Base-by-base conservation (phyloP, 2,329 filamentous ascomycete species). In the Arthrobotrys sinensis region DNA sequence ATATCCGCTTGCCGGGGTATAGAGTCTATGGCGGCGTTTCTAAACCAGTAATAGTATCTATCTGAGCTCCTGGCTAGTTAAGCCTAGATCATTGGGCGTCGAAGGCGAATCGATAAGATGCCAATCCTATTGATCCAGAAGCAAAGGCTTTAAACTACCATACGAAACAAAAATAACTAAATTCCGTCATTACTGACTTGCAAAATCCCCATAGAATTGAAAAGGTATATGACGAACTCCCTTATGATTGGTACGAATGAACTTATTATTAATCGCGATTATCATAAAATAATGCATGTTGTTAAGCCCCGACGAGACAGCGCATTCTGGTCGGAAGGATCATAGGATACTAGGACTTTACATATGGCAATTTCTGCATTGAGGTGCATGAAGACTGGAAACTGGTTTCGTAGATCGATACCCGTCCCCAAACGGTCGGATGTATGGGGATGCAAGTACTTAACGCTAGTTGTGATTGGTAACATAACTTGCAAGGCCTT, bases 261-360 rank as follows among this genome's bases (percentile, higher is more conserved):
- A 52, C 1, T 34, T 34, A 19, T 60, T 60, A 60, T 36, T 10
- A 60, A 60, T 24, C 19, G 2, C 52, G 1, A 40, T 57, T 57
- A 57, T 34, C 7, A 34, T 12, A n/a, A 57, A 38, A 4, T 57
- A 19, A 57, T 57, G 34, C 34, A 10, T 1, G 16, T 32, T 21
- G 12, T 21, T 57, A 19, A 57, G 12, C 5, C 24, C 34, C 36
- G 36, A 21, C 55, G 16, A 28, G 36, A 43, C 55, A 60, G 55
- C 55, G 4, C 55, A 60, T 60, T 60, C 55, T 24, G 19, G 28
- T 43, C 55, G 55, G 55, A 10, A 60, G 36, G 36, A 28, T 6
- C 1, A 2, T n/a, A 28, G 24, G 24, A 28, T 28, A 28, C 34
- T 57, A 38, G 32, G 16, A 21, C 7, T 38, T 38, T 12, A 43